phyloP scores from a whole-genome alignment of 1,284 basidiomycete species.

The Melanopsichium pennsylvanicum region DNA sequence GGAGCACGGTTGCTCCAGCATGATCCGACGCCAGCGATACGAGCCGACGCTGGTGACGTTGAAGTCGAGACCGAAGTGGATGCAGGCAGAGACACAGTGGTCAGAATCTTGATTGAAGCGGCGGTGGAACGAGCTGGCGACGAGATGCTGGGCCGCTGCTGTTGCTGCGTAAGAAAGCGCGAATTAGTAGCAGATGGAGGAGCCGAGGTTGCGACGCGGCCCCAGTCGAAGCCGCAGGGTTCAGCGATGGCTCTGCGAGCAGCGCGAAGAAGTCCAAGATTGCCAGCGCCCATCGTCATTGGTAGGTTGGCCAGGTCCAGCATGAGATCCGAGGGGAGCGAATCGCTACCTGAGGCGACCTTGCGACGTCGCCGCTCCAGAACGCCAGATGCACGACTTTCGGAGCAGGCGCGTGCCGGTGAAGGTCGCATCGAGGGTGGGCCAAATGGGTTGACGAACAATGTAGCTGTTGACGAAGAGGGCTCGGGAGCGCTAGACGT shows the following conservation, averaged over 20 bases:
- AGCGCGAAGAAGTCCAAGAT: slow-evolving; percentile 33
- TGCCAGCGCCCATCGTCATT: slow-evolving; percentile 37
- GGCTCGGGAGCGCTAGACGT: slow-evolving; percentile 38
- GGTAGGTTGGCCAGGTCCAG: slow-evolving; percentile 36
- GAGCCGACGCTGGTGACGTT: slow-evolving; percentile 10
- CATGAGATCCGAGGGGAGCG: slow-evolving; percentile 24
- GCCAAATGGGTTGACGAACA: slow-evolving; percentile 21
- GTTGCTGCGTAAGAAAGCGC: slow-evolving; percentile 10
- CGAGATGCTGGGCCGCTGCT: slow-evolving; percentile 1
- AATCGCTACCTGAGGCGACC: slow-evolving; percentile 1
- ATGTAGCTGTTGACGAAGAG: slow-evolving; percentile 9
- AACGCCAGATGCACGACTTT: slow-evolving; percentile 34
- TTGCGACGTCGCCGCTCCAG: slow-evolving; percentile 34
- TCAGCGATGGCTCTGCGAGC: slow-evolving; percentile 37
- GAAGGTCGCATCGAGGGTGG: slow-evolving; percentile 17
- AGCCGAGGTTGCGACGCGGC: slow-evolving; percentile 15
- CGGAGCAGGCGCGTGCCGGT: slow-evolving; percentile 38
- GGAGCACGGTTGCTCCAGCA: slow-evolving; percentile 11
- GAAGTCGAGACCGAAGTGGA: slow-evolving; percentile 20
- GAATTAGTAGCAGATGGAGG: slow-evolving; percentile 10
- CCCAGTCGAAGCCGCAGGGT: slow-evolving; percentile 45
- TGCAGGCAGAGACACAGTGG: slow-evolving; percentile 11
- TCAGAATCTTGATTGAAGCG: background rate
- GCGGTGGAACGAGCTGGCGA: background rate
- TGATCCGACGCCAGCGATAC: slow-evolving; percentile 1